A percentile compares a stretch with the other conserved stretches of the same genome.
phyloP scores from a whole-genome alignment of 2,329 filamentous ascomycete species.

The Ophiostoma himal-ulmi region DNA sequence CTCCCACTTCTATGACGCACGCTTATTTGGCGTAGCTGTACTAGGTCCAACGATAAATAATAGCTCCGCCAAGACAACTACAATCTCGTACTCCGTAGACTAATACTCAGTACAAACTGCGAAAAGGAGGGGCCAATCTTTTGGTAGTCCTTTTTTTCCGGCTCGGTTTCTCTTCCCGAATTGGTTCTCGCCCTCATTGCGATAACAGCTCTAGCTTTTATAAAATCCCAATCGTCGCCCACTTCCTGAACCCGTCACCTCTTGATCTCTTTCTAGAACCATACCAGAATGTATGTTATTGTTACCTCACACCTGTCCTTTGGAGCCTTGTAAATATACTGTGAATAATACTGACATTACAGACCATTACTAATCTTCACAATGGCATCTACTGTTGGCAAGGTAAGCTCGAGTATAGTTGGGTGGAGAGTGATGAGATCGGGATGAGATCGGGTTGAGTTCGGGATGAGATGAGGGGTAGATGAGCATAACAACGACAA shows the following conservation, averaged over 20 bases:
- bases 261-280: background rate
- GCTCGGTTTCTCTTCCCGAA: constrained; percentile 9
- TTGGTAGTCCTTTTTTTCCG: background rate
- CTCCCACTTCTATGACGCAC: background rate
- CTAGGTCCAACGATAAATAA: background rate
- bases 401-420: constrained; percentile 37
- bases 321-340: too few relatives aligned
- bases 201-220: background rate
- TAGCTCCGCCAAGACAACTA: constrained; percentile 18
- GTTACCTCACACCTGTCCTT: background rate
- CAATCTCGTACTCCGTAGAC: background rate
- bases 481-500: background rate
- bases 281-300: constrained; percentile 10
- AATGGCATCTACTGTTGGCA: constrained; percentile 49
- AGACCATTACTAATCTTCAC: constrained; percentile 21
- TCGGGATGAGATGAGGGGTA: background rate
- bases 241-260: background rate
- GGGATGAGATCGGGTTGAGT: background rate
- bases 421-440: background rate
- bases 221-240: constrained; percentile 14
- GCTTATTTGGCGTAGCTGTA: background rate
- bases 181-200: background rate
- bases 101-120: background rate
- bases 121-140: constrained; percentile 19
- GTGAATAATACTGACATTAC: background rate